These are phyloP conservation scores for Aspergillus heteromorphus DNA, from an alignment of 495 filamentous ascomycete genomes.

Conservation along the genomic window DNA sequence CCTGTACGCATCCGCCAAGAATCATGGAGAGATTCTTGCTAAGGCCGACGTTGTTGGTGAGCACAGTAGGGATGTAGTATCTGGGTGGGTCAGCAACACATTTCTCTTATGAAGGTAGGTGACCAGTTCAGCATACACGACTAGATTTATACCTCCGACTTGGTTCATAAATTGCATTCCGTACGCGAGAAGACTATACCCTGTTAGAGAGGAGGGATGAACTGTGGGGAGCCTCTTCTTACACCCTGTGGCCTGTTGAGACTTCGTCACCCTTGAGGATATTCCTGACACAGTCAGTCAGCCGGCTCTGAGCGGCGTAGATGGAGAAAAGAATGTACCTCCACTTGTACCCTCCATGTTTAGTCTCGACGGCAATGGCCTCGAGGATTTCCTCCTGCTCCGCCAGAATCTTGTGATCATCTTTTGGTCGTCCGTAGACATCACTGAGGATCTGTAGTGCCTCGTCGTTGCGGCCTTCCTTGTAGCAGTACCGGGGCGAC, in stretches of 20 bases:
- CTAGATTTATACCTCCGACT: constrained; percentile 46
- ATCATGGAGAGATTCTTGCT: constrained; percentile 42
- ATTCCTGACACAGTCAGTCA: constrained; percentile 31
- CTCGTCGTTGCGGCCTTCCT: constrained; percentile 41
- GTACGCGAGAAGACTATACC: constrained; percentile 41
- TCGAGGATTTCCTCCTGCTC: constrained; percentile 42
- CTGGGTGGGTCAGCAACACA: background rate
- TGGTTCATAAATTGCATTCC: constrained; percentile 49
- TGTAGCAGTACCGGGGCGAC: constrained; percentile 40
- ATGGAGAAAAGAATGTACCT: constrained; percentile 1
- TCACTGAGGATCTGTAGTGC: constrained; percentile 49
- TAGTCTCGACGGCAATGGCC: constrained; percentile 40
- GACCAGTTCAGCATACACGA: constrained; percentile 33
- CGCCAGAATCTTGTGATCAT: constrained; percentile 37
- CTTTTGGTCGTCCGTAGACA: constrained; percentile 38
- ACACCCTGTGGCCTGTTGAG: constrained; percentile 48
- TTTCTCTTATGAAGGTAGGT: background rate
- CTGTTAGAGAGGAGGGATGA: background rate
- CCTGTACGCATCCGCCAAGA: constrained; percentile 42
- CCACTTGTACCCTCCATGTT: constrained; percentile 38
- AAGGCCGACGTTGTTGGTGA: constrained; percentile 45
- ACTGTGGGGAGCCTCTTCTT: background rate
- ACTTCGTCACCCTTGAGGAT: constrained; percentile 47
- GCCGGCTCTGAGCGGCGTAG: background rate
- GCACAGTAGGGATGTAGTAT: constrained; percentile 29